A percentile compares a stretch with the other conserved stretches of the same genome.
phyloP scores from a whole-genome alignment of 179 eudicot species.

The Patellifolia procumbens region DNA sequence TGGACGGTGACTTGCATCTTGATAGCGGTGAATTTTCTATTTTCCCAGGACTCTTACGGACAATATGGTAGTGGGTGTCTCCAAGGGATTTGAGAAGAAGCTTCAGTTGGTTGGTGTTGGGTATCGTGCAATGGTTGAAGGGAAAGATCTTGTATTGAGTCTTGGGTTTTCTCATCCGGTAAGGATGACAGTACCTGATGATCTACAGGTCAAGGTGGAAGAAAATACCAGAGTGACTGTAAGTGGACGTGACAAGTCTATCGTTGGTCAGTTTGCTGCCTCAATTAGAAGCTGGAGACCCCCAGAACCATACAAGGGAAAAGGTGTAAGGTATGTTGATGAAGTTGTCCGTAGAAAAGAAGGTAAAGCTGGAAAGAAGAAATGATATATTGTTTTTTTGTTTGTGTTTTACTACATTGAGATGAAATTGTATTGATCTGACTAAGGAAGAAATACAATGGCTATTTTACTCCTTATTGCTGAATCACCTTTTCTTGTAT shows the following conservation, averaged over 20 bases:
- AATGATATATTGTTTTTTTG: conserved; percentile 33
- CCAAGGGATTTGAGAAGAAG: conserved; percentile 86
- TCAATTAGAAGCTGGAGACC: conserved; percentile 91
- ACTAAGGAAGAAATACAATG: not conserved
- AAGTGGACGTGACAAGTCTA: conserved; percentile 78
- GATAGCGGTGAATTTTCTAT: not conserved
- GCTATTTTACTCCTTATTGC: not conserved
- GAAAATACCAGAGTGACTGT: conserved; percentile 77
- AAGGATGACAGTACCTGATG: conserved; percentile 65
- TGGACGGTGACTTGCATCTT: not conserved
- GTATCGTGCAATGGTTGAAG: conserved; percentile 82
- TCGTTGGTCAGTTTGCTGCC: conserved; percentile 89
- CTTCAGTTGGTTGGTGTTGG: conserved; percentile 90
- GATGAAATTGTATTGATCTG: conserved; percentile 9
- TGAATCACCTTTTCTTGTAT: not conserved
- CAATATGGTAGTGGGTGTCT: conserved; percentile 93
- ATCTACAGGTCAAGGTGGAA: conserved; percentile 78
- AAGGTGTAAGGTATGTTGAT: conserved; percentile 85
- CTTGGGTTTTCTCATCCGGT: conserved; percentile 97
- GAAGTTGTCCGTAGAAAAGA: conserved; percentile 83
- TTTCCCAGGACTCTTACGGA: conserved; percentile 80
- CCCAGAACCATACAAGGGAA: conserved; percentile 98
- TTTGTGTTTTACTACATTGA: not conserved
- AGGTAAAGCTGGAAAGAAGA: conserved; percentile 98
- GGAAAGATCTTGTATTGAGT: conserved; percentile 66